Evolutionary conservation across 306 rosid species (phyloP).

Genomic region (Dicorynia guianensis): DNA sequence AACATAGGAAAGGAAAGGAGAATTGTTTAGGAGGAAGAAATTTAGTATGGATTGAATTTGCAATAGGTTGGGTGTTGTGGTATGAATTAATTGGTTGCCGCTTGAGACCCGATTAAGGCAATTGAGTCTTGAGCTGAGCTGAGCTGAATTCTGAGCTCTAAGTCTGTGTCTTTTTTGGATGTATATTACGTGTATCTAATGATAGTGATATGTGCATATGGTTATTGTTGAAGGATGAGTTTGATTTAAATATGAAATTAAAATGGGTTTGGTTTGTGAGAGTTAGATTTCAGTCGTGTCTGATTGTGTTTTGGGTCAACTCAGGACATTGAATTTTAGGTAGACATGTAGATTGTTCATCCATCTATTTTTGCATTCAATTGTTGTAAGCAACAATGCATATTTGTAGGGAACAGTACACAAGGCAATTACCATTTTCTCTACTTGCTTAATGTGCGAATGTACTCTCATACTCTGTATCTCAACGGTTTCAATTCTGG

Average conservation of each 20-base stretch:
- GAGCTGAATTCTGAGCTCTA: slow-evolving; percentile 44
- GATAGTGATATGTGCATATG: slow-evolving; percentile 45
- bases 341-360: slow-evolving; percentile 6
- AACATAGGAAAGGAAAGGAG: not conserved
- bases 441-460: too few species aligned
- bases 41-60: slow-evolving; percentile 22
- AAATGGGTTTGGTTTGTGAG: slow-evolving; percentile 43
- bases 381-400: not conserved
- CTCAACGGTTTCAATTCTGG: too few species aligned
- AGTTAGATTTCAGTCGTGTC: slow-evolving; percentile 30
- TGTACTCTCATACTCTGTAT: too few species aligned
- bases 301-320: slow-evolving; percentile 38
- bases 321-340: slow-evolving; percentile 19
- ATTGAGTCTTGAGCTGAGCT: slow-evolving; percentile 60
- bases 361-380: not conserved
- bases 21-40: slow-evolving; percentile 26
- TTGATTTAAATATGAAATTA: slow-evolving; percentile 34
- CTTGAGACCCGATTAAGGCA: slow-evolving; percentile 48
- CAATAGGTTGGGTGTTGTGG: slow-evolving; percentile 34
- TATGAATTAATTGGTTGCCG: slow-evolving; percentile 63
- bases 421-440: too few species aligned
- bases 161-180: slow-evolving; percentile 25
- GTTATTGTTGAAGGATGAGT: slow-evolving; percentile 39
- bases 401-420: not conserved
- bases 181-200: slow-evolving; percentile 51